Evolutionary conservation across 345 rosid genomes (phyloP), one percentile per base, ranked within the genome.

Genomic region (Draba incana): DNA sequence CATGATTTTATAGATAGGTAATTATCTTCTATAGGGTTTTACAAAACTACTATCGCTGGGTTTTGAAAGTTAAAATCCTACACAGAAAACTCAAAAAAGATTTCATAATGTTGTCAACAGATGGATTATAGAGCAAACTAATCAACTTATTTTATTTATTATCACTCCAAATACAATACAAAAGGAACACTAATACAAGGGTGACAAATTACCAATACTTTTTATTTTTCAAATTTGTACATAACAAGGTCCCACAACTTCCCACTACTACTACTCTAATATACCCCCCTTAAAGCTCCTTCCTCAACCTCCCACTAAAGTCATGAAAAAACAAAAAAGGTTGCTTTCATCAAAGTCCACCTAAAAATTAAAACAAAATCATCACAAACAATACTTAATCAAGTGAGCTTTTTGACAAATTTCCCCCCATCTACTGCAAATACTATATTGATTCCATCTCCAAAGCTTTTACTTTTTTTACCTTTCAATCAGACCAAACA

Each of bases 281-380:
- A 65, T 62, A 57, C 79, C 73, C 66, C 66, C 81, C 77, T 59
- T 33, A 14, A 53, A 56, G 61, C 69, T 68, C 74, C 16, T 47
- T 61, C 51, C 9, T 73, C 72, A 66, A 66, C 68, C 43, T 58
- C 68, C 86, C 89, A 81, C 83, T 69, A 67, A 52, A 66, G 57
- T 30, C 53, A 62, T 62, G 77, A 58, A 68, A 68, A 61, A 61
- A 20, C 20, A 51, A 78, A 54, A 70, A 82, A 84, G 77, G 1
- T 78, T 66, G 85, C 81, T 81, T 71, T 79, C 86, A 80, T 82
- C 93, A 82, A 80, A 74, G 77, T 82, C 97, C 93, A 91, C 87
- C 73, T 49, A 54, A 77, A 61, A 53, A 57, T 77, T 57, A 71
- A 79, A 76, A 70, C 45, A 62, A 71, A 74, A 79, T 69, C 60